phyloP scores from a whole-genome alignment of 768 basidiomycete species.

The Melanogaster broomeanus region DNA sequence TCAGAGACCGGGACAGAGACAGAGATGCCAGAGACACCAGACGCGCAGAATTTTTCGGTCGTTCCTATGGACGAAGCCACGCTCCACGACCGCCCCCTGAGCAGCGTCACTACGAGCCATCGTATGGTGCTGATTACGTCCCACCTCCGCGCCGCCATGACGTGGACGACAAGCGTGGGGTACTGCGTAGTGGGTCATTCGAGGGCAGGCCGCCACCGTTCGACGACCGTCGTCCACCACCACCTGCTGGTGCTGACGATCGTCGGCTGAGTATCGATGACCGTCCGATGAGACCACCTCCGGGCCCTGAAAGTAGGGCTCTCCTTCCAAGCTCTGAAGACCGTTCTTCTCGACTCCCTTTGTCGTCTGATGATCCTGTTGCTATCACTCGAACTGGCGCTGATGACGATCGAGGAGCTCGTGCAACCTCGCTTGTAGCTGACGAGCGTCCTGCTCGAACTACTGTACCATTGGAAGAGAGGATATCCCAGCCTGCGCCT shows the following conservation, averaged over 20 bases:
- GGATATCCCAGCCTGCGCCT: slow-evolving; percentile 36
- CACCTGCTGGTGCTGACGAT: slow-evolving; percentile 19
- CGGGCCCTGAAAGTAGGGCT: slow-evolving; percentile 16
- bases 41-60: slow-evolving; percentile 38
- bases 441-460: slow-evolving; percentile 29
- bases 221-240: slow-evolving; percentile 28
- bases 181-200: slow-evolving; percentile 13
- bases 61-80: slow-evolving; percentile 41
- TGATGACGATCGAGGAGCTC: slow-evolving; percentile 31
- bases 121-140: slow-evolving; percentile 36
- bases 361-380: slow-evolving; percentile 17
- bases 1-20: slow-evolving; percentile 34
- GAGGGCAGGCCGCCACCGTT: slow-evolving; percentile 30
- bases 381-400: slow-evolving; percentile 13
- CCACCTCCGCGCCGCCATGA: slow-evolving; percentile 37
- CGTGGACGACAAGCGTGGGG: slow-evolving; percentile 28
- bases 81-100: slow-evolving; percentile 46
- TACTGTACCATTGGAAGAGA: slow-evolving; percentile 38
- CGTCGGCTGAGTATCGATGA: slow-evolving; percentile 32
- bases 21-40: slow-evolving; percentile 37
- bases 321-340: slow-evolving; percentile 18
- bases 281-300: slow-evolving; percentile 31
- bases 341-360: slow-evolving; percentile 14
- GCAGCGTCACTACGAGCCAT: slow-evolving; percentile 49
- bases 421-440: slow-evolving; percentile 13